Evolutionary conservation across 768 basidiomycete genomes (phyloP).

Genomic region (Pleurotus pulmonarius): DNA sequence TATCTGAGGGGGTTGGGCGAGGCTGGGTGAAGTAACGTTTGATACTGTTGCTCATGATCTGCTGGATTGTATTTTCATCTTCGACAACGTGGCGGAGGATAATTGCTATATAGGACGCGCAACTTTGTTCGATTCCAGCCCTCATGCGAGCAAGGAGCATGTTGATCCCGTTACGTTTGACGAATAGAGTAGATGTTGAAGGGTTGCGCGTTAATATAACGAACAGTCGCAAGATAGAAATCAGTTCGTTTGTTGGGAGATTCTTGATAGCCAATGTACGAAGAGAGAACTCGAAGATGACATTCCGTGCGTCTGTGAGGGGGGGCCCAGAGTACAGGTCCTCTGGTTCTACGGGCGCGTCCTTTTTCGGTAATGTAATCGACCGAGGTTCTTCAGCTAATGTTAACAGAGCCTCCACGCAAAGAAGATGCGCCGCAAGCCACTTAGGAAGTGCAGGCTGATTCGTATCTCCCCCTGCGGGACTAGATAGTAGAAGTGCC

Average conservation of each 20-base stretch:
- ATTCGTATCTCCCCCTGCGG: conserved; percentile 44
- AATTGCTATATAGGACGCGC: conserved; percentile 80
- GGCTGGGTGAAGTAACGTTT: conserved; percentile 76
- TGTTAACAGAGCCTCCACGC: conserved; percentile 80
- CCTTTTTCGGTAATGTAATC: conserved; percentile 67
- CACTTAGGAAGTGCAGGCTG: conserved; percentile 70
- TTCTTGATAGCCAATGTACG: conserved; percentile 62
- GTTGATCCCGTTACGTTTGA: conserved; percentile 59
- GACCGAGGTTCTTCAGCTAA: conserved; percentile 68
- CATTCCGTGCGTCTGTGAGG: conserved; percentile 55
- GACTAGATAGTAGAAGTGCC: conserved; percentile 59
- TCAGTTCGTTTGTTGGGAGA: conserved; percentile 75
- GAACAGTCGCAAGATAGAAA: conserved; percentile 78
- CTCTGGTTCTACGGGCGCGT: conserved; percentile 52
- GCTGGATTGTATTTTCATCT: conserved; percentile 58
- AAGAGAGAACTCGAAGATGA: conserved; percentile 74
- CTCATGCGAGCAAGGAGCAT: conserved; percentile 68
- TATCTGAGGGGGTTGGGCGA: conserved; percentile 64
- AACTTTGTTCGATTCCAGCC: conserved; percentile 56
- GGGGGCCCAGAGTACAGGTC: conserved; percentile 56
- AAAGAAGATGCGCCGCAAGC: conserved; percentile 82
- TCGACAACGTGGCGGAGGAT: conserved; percentile 93
- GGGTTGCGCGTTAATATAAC: conserved; percentile 81
- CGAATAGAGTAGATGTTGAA: conserved; percentile 59
- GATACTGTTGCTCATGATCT: conserved; percentile 80